Evolutionary conservation across 2,329 filamentous ascomycete genomes (phyloP).

Genomic region (Fusarium sp.): DNA sequence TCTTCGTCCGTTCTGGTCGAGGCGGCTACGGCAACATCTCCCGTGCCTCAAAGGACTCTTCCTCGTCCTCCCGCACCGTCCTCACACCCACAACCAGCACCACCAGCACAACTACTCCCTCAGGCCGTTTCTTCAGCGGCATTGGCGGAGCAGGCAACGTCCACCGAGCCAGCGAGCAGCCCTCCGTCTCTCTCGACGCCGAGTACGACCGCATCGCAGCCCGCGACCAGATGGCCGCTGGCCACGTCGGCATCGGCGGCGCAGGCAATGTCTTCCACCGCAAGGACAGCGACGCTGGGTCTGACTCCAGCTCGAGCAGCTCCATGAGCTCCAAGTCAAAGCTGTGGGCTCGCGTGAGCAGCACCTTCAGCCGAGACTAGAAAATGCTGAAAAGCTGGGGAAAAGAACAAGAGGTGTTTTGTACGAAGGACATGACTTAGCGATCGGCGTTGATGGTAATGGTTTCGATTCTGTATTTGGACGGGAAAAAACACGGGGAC

Average conservation of each 20-base stretch:
- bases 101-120: conserved; percentile 54
- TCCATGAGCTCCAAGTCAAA: conserved; percentile 52
- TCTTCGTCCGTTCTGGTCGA: conserved; percentile 65
- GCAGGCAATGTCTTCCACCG: conserved; percentile 74
- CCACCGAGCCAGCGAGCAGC: conserved; percentile 61
- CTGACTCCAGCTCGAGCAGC: conserved; percentile 57
- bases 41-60: conserved; percentile 61
- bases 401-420: background rate
- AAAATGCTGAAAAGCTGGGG: background rate
- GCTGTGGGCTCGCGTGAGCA: conserved; percentile 53
- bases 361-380: conserved; percentile 52
- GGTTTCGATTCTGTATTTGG: conserved; percentile 16
- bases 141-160: conserved; percentile 76
- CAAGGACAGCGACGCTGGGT: conserved; percentile 53
- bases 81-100: conserved; percentile 50
- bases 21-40: conserved; percentile 70
- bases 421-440: conserved; percentile 27
- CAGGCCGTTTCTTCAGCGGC: conserved; percentile 72
- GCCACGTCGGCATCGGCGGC: conserved; percentile 76
- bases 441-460: conserved; percentile 47
- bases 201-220: conserved; percentile 60
- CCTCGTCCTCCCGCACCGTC: conserved; percentile 61
- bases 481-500: conserved; percentile 40
- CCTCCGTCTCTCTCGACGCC: conserved; percentile 66
- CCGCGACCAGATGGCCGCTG: conserved; percentile 61